These are phyloP conservation scores for Meripilus lineatus DNA, from an alignment of 1,284 basidiomycete species.

Conservation along the genomic window DNA sequence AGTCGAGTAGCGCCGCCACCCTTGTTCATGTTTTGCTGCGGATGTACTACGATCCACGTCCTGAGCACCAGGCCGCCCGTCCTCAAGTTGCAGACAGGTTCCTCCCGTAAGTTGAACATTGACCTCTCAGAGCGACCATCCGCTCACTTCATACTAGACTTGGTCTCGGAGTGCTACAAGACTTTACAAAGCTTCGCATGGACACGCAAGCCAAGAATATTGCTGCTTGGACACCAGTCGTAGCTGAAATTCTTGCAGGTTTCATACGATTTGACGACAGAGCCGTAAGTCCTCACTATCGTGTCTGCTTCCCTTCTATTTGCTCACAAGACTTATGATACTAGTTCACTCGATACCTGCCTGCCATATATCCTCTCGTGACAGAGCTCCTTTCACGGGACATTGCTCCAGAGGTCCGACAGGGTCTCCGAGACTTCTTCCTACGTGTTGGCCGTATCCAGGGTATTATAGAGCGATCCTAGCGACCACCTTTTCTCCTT, in stretches of 20 bases:
- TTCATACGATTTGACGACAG: constrained; percentile 88
- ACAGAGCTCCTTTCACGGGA: constrained; percentile 81
- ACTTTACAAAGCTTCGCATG: constrained; percentile 86
- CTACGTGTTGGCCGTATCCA: constrained; percentile 70
- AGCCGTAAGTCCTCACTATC: constrained; percentile 57
- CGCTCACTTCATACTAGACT: constrained; percentile 45
- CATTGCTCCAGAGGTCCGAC: constrained; percentile 74
- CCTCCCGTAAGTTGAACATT: constrained; percentile 67
- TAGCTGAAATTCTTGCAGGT: constrained; percentile 89
- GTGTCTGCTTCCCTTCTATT: not conserved
- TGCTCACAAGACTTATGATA: constrained; percentile 6
- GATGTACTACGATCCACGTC: constrained; percentile 93
- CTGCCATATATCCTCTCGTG: constrained; percentile 83
- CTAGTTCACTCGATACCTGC: constrained; percentile 81
- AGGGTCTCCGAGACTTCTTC: constrained; percentile 74
- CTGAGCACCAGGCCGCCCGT: constrained; percentile 78
- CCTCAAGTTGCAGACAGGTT: constrained; percentile 85
- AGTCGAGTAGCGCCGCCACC: constrained; percentile 95
- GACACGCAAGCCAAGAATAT: constrained; percentile 97
- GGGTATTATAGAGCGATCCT: constrained; percentile 57
- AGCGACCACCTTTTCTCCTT: constrained; percentile 1
- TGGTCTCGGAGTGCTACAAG: constrained; percentile 85
- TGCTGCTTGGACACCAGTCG: constrained; percentile 95
- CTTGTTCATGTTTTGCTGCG: constrained; percentile 88
- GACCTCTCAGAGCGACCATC: not conserved